Evolutionary conservation across 768 basidiomycete genomes (phyloP), one percentile per base, ranked within the genome.

Genomic region (Termitomyces eurrhizus): DNA sequence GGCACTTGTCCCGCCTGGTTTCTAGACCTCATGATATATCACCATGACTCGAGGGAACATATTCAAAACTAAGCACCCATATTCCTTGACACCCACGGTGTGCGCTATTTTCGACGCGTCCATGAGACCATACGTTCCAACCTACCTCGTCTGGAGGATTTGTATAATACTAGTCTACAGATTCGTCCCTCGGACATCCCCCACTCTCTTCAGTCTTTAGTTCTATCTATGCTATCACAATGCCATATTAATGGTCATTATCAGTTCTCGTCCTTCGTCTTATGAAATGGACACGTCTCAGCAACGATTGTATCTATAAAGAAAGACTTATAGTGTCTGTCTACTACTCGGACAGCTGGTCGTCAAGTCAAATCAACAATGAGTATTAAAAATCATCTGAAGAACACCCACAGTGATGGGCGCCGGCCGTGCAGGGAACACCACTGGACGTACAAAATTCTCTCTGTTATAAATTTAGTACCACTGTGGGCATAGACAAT

Each of bases 1-100:
- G 75, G 84, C 82, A 52, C 76, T 94, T 64, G 87, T 93, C 52
- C 92, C 93, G 18, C 92, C 93, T 60, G 93, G 93, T 53, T 93
- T 95, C 77, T 94, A 76, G 81, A 60, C 52, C 65, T 55, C 64
- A 64, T 56, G 58, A 57, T 41, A 41, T 49, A 55, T 55, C 7
- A 18, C 41, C 56, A 58, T 58, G 49, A 61, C 63, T 53, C 61
- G 62, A 62, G 62, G 63, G 62, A 61, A 56, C 56, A 57, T 57
- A 63, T 57, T 53, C 58, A 56, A 60, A 65, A 58, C 49, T 62
- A 54, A 52, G 52, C 59, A 60, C 48, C 59, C 64, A 52, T 60
- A 57, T 59, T 51, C 41, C 57, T 60, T 55, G 59, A 45, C 59
- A 63, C 66, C 64, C 69, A 70, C 67, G 65, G 66, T 61, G 56